Conservation (phyloP, 1,284 basidiomycete genomes). For the Abortiporus biennis region DNA sequence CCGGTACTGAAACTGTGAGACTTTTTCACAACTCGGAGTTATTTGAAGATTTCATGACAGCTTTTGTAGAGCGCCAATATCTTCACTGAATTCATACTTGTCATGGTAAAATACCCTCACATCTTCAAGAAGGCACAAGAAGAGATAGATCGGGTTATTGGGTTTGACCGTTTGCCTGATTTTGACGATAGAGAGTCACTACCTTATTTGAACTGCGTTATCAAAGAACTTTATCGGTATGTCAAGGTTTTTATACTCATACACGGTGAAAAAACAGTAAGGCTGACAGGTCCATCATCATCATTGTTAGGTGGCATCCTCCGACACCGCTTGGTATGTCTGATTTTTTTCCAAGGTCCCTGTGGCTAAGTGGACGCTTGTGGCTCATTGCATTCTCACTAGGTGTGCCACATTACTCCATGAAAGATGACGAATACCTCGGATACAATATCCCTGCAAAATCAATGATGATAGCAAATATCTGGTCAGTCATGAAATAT, state of each 20-base stretch:
- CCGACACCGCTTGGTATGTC: constrained; percentile 18
- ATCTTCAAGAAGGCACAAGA: constrained; percentile 23
- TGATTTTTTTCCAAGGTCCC: not conserved
- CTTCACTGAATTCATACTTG: constrained; percentile 19
- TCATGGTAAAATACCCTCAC: constrained; percentile 20
- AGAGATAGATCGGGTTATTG: constrained; percentile 27
- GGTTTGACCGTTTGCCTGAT: constrained; percentile 24
- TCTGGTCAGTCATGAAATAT: constrained; percentile 15
- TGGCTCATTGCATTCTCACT: constrained; percentile 2
- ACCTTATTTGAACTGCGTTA: constrained; percentile 28
- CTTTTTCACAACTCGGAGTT: not conserved
- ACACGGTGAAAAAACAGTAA: not conserved
- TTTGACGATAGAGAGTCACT: constrained; percentile 25
- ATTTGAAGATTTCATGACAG: not conserved
- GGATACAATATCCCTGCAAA: constrained; percentile 16
- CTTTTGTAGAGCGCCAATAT: constrained; percentile 16
- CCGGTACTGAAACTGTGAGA: constrained; percentile 19
- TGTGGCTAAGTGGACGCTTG: not conserved
- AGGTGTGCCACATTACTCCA: constrained; percentile 18
- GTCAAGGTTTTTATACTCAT: constrained; percentile 5
- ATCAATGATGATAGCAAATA: constrained; percentile 20
- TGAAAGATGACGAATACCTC: constrained; percentile 16
- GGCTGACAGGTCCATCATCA: not conserved
- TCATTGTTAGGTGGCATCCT: constrained; percentile 15
- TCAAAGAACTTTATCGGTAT: constrained; percentile 24